Evolutionary conservation across 2,329 filamentous ascomycete species (phyloP).

Genomic region (Cryphonectria parasitica): DNA sequence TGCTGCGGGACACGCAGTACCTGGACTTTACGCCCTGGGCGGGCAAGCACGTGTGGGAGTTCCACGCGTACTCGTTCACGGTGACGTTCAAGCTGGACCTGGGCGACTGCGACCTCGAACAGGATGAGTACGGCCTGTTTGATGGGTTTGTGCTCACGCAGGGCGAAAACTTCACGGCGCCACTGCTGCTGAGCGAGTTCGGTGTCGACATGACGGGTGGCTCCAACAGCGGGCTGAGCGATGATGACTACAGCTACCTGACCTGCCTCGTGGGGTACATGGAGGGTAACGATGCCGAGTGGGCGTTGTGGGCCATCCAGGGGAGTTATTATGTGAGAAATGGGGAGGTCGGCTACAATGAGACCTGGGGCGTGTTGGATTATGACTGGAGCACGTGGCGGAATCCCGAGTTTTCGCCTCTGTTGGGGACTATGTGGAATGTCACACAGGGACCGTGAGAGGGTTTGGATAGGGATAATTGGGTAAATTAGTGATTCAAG

Average conservation of each 20-base stretch:
- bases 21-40: slow-evolving; percentile 51
- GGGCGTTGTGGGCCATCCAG: slow-evolving; percentile 62
- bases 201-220: slow-evolving; percentile 55
- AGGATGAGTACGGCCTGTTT: slow-evolving; percentile 50
- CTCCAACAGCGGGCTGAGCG: slow-evolving; percentile 42
- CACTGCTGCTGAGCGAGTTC: slow-evolving; percentile 63
- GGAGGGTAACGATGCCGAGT: slow-evolving; percentile 60
- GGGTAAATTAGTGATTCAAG: background rate
- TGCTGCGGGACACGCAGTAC: slow-evolving; percentile 40
- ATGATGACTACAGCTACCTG: slow-evolving; percentile 53
- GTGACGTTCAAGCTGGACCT: slow-evolving; percentile 48
- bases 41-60: slow-evolving; percentile 63
- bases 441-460: slow-evolving; percentile 45
- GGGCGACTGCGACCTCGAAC: slow-evolving; percentile 48
- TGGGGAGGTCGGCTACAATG: slow-evolving; percentile 53
- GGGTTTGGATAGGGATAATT: background rate
- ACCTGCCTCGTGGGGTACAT: slow-evolving; percentile 57
- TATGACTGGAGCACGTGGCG: slow-evolving; percentile 43
- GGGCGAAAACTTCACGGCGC: slow-evolving; percentile 51
- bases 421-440: slow-evolving; percentile 45
- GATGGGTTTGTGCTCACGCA: slow-evolving; percentile 58
- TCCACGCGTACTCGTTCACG: slow-evolving; percentile 62
- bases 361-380: slow-evolving; percentile 56
- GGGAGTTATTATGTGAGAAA: slow-evolving; percentile 63
- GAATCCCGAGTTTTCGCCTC: slow-evolving; percentile 39